A percentile compares a stretch with the other conserved stretches of the same genome.
Evolutionary conservation across 306 rosid species (phyloP).

Genomic region (Castanea sativa): DNA sequence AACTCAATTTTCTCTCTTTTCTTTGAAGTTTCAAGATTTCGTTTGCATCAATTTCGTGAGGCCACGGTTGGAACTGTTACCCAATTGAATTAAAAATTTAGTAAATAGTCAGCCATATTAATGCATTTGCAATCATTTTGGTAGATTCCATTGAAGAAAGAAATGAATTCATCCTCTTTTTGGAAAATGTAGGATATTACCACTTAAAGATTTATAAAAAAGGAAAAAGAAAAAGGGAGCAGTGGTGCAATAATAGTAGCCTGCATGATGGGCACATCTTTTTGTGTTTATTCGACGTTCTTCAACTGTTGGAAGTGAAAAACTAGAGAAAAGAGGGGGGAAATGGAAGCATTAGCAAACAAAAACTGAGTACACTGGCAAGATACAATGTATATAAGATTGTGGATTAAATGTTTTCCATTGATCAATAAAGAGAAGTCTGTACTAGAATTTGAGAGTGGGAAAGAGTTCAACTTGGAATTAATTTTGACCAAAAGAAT

Average conservation of each 20-base stretch:
- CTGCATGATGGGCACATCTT: neutral
- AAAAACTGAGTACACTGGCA: neutral
- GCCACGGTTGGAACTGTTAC: neutral
- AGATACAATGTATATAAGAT: neutral
- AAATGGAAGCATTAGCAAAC: neutral
- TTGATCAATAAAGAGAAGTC: neutral
- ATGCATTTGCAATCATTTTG: neutral
- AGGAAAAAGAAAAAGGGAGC: neutral
- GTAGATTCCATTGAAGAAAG: too few relatives aligned
- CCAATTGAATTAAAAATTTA: neutral
- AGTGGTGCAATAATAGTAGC: neutral
- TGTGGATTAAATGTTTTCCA: neutral
- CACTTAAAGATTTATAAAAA: neutral
- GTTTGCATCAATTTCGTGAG: neutral
- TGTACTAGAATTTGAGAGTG: neutral
- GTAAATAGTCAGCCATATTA: neutral
- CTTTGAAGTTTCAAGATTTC: too few relatives aligned
- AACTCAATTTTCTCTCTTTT: too few relatives aligned
- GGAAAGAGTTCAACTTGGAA: neutral
- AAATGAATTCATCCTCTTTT: too few relatives aligned
- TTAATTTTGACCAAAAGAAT: neutral
- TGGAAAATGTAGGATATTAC: too few relatives aligned
- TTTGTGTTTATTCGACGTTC: neutral
- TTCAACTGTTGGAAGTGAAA: neutral
- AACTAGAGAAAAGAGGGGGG: neutral